A percentile compares a stretch with the other conserved stretches of the same genome.
Evolutionary conservation across 2,329 filamentous ascomycete species (phyloP).

Genomic region (Colletotrichum incanum): DNA sequence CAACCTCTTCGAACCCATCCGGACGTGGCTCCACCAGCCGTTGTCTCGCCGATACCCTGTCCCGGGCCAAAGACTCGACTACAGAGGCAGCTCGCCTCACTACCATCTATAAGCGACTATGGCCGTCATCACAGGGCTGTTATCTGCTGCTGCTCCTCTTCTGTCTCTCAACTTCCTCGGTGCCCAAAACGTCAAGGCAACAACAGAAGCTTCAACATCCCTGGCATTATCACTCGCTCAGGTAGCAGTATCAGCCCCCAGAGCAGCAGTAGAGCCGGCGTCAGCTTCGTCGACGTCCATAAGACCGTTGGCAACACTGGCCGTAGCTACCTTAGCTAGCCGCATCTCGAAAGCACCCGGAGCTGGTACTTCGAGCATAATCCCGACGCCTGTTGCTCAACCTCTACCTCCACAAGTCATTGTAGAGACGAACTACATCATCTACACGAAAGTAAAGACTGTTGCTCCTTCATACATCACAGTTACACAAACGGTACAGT

Average conservation of each 20-base stretch:
- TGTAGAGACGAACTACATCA: slow-evolving; percentile 31
- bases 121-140: slow-evolving; percentile 9
- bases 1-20: not conserved
- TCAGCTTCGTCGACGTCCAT: not conserved
- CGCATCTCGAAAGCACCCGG: not conserved
- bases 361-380: not conserved
- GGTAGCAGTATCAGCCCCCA: not conserved
- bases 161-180: slow-evolving; percentile 9
- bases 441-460: slow-evolving; percentile 17
- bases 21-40: slow-evolving; percentile 17
- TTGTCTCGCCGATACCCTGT: slow-evolving; percentile 6
- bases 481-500: slow-evolving; percentile 25
- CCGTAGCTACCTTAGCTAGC: not conserved
- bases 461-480: slow-evolving; percentile 15
- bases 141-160: slow-evolving; percentile 14
- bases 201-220: not conserved
- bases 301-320: not conserved
- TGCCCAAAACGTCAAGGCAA: not conserved
- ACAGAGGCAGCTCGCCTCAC: not conserved
- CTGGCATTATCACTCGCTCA: slow-evolving; percentile 11
- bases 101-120: slow-evolving; percentile 11
- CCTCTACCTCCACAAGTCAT: slow-evolving; percentile 24
- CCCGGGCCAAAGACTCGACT: not conserved
- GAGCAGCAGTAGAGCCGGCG: not conserved
- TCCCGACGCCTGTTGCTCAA: not conserved